phyloP scores from a whole-genome alignment of 139 green algal genomes.

The Chlorella sorokiniana region DNA sequence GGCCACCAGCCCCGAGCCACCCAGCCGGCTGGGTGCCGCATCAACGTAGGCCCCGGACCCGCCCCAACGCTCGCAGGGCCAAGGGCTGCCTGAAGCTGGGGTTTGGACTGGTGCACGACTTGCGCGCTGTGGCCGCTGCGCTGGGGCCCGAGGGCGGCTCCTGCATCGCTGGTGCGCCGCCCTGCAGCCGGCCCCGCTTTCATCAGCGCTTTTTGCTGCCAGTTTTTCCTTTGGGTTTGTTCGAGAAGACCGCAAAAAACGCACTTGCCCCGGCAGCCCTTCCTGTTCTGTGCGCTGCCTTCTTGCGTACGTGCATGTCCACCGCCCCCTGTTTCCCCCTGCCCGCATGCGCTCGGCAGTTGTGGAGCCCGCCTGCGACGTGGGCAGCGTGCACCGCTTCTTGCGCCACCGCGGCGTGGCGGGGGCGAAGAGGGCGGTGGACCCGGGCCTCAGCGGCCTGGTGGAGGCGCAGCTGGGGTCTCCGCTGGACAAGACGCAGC shows the following conservation, averaged over 20 bases:
- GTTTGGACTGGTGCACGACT: conserved; percentile 44
- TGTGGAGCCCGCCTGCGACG: conserved; percentile 42
- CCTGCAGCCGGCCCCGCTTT: too few species aligned
- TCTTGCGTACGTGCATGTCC: neutral
- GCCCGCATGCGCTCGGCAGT: neutral
- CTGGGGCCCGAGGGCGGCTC: conserved; percentile 38
- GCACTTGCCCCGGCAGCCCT: neutral
- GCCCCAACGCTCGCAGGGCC: too few species aligned
- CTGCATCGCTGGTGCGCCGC: conserved; percentile 38
- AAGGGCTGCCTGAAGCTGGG: conserved; percentile 43
- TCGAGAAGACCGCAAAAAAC: too few species aligned
- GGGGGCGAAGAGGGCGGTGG: conserved; percentile 25
- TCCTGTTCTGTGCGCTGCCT: neutral
- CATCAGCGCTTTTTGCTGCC: too few species aligned
- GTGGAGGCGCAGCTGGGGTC: conserved; percentile 42
- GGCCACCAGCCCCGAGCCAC: too few species aligned
- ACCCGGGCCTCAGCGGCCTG: conserved; percentile 45
- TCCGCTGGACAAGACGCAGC: conserved; percentile 57
- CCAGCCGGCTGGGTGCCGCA: too few species aligned
- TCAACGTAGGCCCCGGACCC: too few species aligned
- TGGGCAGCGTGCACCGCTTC: conserved; percentile 42
- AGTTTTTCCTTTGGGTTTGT: too few species aligned
- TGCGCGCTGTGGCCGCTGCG: conserved; percentile 37
- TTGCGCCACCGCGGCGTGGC: conserved; percentile 19
- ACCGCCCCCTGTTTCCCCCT: neutral